Evolutionary conservation across 2,329 filamentous ascomycete genomes (phyloP), one percentile per base, ranked within the genome.

Genomic region (Apiospora phragmitis): DNA sequence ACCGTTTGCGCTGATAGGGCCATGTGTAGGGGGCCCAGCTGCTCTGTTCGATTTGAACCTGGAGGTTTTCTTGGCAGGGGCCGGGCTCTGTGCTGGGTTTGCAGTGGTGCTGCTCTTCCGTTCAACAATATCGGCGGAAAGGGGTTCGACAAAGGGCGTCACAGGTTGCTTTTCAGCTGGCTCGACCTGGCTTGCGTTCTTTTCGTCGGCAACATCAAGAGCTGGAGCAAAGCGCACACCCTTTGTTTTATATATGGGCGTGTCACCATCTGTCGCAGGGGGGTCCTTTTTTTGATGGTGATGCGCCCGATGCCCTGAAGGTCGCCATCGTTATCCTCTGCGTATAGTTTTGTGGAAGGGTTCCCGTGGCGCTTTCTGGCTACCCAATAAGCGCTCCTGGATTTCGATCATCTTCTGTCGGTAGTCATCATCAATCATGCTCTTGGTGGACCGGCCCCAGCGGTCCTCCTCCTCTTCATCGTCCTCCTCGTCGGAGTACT

Each of bases 321-420:
- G 1, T 82, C 80, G 3, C 81, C 78, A 70, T 76, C 78, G 72
- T 77, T 76, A 74, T 75, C 84, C 80, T 72, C 88, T 69, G 45
- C 45, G 26, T 68, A 68, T 8, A 49, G n/a, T 11, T 41, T 68
- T 24, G 67, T 18, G 42, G 67, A n/a, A 29, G 38, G n/a, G 14
- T 67, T 67, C 42, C n/a, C 11, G 38, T 12, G 26, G 8, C 14
- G 16, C 32, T 5, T 38, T 26, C 47, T 38, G 24, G 18, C 18
- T 72, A 29, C 73, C 72, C 65, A 72, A 76, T 0, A 98, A 86
- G 73, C 90, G 92, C 78, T 91, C 86, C 80, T 98, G 93, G 5
- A 99, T 85, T 74, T 95, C 93, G 62, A 92, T 87, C 96, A 99
- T 98, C 75, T 93, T 88, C 75, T 89, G 86, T 42, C 91, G 89